Evolutionary conservation across 139 green algal genomes (phyloP).

Genomic region (Microglena sp.): DNA sequence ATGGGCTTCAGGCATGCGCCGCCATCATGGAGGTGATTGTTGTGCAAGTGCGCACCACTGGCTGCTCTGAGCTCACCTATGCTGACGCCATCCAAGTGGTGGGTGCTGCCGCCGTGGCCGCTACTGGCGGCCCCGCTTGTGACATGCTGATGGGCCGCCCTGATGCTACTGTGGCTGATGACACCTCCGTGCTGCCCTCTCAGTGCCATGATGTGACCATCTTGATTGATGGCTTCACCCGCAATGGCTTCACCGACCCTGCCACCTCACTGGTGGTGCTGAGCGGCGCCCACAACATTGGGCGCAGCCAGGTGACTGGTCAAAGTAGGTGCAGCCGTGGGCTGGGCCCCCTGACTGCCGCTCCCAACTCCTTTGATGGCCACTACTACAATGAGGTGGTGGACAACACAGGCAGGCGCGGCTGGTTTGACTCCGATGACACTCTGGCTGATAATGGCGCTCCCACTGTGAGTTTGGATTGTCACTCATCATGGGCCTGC

Average conservation of each 20-base stretch:
- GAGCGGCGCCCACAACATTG: constrained; percentile 10
- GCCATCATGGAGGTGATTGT: no score
- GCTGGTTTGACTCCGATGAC: constrained; percentile 9
- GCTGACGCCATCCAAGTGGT: constrained; percentile 1
- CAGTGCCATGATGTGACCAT: neutral
- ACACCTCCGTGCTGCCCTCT: neutral
- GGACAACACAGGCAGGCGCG: neutral
- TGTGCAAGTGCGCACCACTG: no score
- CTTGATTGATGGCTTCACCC: neutral
- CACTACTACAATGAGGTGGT: constrained; percentile 15
- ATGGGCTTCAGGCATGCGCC: no score
- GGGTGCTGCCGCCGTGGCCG: neutral
- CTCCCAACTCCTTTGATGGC: constrained; percentile 2
- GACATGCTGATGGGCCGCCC: constrained; percentile 3
- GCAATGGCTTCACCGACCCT: constrained; percentile 11
- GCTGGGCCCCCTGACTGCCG: neutral
- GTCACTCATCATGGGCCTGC: no score
- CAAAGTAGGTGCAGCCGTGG: neutral
- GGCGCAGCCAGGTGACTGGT: neutral
- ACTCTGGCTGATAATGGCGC: no score
- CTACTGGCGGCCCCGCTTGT: constrained; percentile 1
- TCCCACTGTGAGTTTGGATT: no score
- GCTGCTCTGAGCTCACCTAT: no score
- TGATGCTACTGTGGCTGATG: neutral
- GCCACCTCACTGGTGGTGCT: constrained; percentile 1